Evolutionary conservation across 371 early-diverging fungal species (phyloP), one percentile per base, ranked within the genome.

Genomic region (Rhizomucor miehei): DNA sequence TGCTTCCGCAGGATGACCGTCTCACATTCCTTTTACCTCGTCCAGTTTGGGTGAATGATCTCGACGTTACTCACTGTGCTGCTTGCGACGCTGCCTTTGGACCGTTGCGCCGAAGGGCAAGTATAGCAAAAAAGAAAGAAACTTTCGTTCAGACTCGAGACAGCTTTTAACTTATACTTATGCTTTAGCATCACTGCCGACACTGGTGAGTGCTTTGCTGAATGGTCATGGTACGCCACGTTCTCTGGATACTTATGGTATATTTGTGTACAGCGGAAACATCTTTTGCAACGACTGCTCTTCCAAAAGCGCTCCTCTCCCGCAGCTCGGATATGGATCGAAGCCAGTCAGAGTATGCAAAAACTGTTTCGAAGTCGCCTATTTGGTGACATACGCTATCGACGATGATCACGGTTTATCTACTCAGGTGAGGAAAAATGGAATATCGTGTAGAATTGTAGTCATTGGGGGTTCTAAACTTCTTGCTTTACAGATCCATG

Each of bases 261-360:
- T n/a, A n/a, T n/a, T n/a, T n/a, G n/a, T n/a, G n/a, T n/a, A n/a
- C 35, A 85, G 86, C 57, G 86, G 86, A 3, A 79, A 75, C 46
- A 81, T 85, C 40, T 77, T 82, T 51, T 85, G 86, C 47, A 79
- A 85, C 43, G 82, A 82, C 11, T 82, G 82, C 52, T 79, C 84
- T 47, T 66, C 77, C 14, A 65, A 74, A 34, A 82, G 67, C 49
- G 76, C 82, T 24, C 77, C 82, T 19, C 61, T 85, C 20, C 84
- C 86, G 19, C 86, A 83, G 50, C 58, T 85, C 17, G 86, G 86
- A 6, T 82, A 83, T 45, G 78, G 72, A 25, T 70, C 77, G 11
- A 77, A 73, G 51, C 79, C 86, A 3, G 82, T 78, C 17, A 63
- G 86, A 21, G 84, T 85, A 9, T 85, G 86, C 53, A 80, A 74